Evolutionary conservation across 306 rosid species (phyloP), one percentile per base, ranked within the genome.

Genomic region (Ziziphus jujuba): DNA sequence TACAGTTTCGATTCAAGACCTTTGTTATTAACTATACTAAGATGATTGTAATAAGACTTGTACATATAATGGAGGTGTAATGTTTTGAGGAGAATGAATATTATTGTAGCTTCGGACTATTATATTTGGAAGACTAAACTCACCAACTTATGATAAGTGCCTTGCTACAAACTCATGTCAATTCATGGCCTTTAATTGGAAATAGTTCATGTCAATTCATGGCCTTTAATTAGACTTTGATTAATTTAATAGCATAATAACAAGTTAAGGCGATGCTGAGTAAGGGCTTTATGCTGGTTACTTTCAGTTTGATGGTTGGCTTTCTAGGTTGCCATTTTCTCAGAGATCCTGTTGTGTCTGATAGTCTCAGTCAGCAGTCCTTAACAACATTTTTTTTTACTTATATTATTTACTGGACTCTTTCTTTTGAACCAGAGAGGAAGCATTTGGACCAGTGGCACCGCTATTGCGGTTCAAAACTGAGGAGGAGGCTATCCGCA

Each of bases 391-490:
- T 62, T 44, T 19, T 7, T 34, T 7, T 62, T 14, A 25, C 6
- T 20, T 14, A 13, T 59, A 33, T 70, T 44, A 56, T 21, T 48
- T 61, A 47, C 69, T 63, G 56, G 34, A 54, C 72, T 40, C 64
- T 77, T 76, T 82, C 22, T 77, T 60, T 71, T 73, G 34, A 36
- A 22, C 63, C 80, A 93, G 99, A 66, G 95, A 90, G 82, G 99
- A 93, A 84, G 87, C 76, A 75, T 93, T 93, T 82, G 99, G 99
- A 70, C 99, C 97, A 22, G 97, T 93, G 34, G 97, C 99, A 16
- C 95, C 97, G 73, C 84, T 93, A 51, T 60, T 88, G 79, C 85
- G 71, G 62, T 93, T 93, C 85, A 88, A 78, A 88, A 88, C 97
- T 33, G 97, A 90, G 85, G 95, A 85, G 69, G 97, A 93, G 40